Conservation (phyloP, 2,329 filamentous ascomycete genomes). For the Colletotrichum abscissum region DNA sequence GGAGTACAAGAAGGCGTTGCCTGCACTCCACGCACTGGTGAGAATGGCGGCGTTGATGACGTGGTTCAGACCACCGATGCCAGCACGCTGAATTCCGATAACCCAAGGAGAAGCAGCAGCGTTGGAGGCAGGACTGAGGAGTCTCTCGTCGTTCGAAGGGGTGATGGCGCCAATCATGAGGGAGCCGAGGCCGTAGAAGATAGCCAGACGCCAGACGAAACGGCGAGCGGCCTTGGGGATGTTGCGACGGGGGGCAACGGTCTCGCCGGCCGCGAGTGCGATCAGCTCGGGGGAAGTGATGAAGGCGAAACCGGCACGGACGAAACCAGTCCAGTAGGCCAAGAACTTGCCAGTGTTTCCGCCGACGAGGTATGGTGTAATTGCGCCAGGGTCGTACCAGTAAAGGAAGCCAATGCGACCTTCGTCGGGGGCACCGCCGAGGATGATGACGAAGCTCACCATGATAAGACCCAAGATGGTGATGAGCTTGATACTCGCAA, state of each 20-base stretch:
- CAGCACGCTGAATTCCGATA: slow-evolving; percentile 74
- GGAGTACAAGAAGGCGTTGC: slow-evolving; percentile 73
- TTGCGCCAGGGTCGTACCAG: slow-evolving; percentile 54
- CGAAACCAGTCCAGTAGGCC: slow-evolving; percentile 67
- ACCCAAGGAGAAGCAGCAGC: slow-evolving; percentile 73
- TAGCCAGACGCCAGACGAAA: slow-evolving; percentile 70
- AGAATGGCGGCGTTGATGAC: slow-evolving; percentile 77
- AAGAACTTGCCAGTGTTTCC: slow-evolving; percentile 66
- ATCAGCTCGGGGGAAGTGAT: slow-evolving; percentile 72
- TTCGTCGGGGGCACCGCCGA: slow-evolving; percentile 64
- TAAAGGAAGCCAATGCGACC: slow-evolving; percentile 55
- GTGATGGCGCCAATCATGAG: slow-evolving; percentile 71
- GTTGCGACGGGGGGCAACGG: slow-evolving; percentile 71
- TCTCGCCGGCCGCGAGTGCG: slow-evolving; percentile 73
- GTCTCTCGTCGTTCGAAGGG: slow-evolving; percentile 71
- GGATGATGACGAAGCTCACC: slow-evolving; percentile 65
- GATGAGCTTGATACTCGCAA: slow-evolving; percentile 69
- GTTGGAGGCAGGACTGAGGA: slow-evolving; percentile 68
- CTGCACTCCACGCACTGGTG: slow-evolving; percentile 72
- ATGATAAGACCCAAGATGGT: slow-evolving; percentile 69
- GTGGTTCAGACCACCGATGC: slow-evolving; percentile 72
- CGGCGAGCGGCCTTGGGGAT: slow-evolving; percentile 73
- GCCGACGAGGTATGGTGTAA: slow-evolving; percentile 57
- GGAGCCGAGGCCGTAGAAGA: slow-evolving; percentile 73
- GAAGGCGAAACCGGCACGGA: slow-evolving; percentile 71